Evolutionary conservation across 2,329 filamentous ascomycete species (phyloP), one percentile per base, ranked within the genome.

Genomic region (Cryphonectria japonica): DNA sequence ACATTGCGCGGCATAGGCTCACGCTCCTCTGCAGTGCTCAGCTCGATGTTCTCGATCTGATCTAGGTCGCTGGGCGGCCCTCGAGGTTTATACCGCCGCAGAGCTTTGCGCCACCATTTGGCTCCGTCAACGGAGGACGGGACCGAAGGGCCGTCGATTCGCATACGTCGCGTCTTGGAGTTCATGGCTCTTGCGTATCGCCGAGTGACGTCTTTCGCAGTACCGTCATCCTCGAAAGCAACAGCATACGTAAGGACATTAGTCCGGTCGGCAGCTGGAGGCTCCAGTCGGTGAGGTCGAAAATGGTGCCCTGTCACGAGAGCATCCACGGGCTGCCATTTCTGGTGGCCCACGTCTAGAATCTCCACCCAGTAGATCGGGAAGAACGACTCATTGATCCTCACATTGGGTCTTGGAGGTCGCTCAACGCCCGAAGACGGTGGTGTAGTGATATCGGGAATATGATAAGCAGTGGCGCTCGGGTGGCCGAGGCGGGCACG

Each of bases 351-450:
- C 68, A 90, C 85, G 74, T 98, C 95, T 74, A 97, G 93, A 3
- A 93, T 91, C 81, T 99, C 96, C 0, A 98, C 91, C 96, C 96
- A 99, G 78, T 94, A 98, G 3, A 98, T 86, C 0, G 96, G 96
- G 76, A 91, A 93, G 0, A 88, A 80, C 0, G 94, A 95, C 77
- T 95, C 93, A 34, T 86, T 86, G 14, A 92, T 87, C 19, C 78
- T 81, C n/a, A 29, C 16, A 43, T 29, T 22, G 37, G 68, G 57
- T 29, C 68, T 81, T 83, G 14, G 78, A 82, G 67, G 74, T 76
- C 34, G 78, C 81, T 34, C 7, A 7, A 29, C 59, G 39, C 22
- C 57, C 43, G 19, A 63, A 8, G 26, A 63, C 46, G 61, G n/a
- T 76, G 78, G 79, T 37, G 74, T 75, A 54, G 76, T 76, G 66